Evolutionary conservation across 2,329 filamentous ascomycete genomes (phyloP).

Genomic region (Ophiostoma tasmaniense): DNA sequence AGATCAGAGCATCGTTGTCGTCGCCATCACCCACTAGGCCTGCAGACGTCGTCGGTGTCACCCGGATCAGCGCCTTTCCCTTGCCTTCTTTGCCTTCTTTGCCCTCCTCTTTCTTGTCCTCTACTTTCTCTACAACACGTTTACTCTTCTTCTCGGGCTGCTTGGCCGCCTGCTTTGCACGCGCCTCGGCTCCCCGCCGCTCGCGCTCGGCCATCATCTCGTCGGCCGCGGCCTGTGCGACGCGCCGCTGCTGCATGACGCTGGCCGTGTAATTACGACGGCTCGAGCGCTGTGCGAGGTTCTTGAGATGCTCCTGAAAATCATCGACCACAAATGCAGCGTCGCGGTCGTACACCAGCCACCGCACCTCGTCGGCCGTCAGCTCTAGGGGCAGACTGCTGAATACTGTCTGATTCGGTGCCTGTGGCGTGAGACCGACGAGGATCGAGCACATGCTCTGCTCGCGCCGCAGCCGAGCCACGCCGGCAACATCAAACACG

Average conservation of each 20-base stretch:
- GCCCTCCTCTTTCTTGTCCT: background rate
- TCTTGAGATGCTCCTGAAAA: slow-evolving; percentile 52
- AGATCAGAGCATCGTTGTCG: background rate
- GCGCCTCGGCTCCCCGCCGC: slow-evolving; percentile 21
- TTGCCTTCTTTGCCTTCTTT: background rate
- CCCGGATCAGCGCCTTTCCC: slow-evolving; percentile 14
- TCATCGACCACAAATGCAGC: slow-evolving; percentile 84
- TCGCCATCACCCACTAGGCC: slow-evolving; percentile 23
- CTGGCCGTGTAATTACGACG: slow-evolving; percentile 50
- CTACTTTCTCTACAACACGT: background rate
- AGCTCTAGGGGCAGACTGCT: slow-evolving; percentile 81
- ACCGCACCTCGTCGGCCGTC: slow-evolving; percentile 78
- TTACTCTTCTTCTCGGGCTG: slow-evolving; percentile 3
- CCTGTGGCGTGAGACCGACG: slow-evolving; percentile 80
- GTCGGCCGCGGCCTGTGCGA: slow-evolving; percentile 33
- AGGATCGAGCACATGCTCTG: slow-evolving; percentile 82
- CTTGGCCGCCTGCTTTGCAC: slow-evolving; percentile 16
- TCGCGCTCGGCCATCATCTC: slow-evolving; percentile 30
- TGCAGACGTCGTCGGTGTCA: slow-evolving; percentile 35
- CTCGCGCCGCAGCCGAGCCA: slow-evolving; percentile 66
- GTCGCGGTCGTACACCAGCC: slow-evolving; percentile 67
- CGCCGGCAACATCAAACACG: slow-evolving; percentile 77
- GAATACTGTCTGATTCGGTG: slow-evolving; percentile 91
- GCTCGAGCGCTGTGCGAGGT: slow-evolving; percentile 50
- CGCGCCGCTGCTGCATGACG: slow-evolving; percentile 37